A percentile compares a stretch with the other conserved stretches of the same genome.
phyloP scores from a whole-genome alignment of 805 yeast genomes.

The Suhomyces sp. region DNA sequence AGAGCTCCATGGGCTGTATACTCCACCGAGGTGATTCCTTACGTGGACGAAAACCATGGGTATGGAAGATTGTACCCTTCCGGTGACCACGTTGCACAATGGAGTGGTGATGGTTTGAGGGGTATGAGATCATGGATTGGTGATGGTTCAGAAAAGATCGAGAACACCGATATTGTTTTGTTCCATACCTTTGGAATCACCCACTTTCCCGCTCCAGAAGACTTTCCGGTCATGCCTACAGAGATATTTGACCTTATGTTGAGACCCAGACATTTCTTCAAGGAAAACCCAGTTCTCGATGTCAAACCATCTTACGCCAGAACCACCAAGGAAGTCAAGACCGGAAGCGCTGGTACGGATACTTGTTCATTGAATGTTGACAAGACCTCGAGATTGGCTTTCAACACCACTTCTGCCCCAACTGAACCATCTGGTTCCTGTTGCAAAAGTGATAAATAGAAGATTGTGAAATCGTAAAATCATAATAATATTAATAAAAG shows the following conservation, averaged over 20 bases:
- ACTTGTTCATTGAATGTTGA: constrained; percentile 41
- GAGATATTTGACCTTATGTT: constrained; percentile 73
- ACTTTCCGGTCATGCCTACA: constrained; percentile 87
- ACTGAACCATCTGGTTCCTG: too few relatives aligned
- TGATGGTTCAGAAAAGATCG: constrained; percentile 56
- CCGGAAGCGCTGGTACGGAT: constrained; percentile 35
- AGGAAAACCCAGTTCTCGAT: constrained; percentile 75
- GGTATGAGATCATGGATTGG: constrained; percentile 72
- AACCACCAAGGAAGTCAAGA: constrained; percentile 43
- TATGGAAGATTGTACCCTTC: constrained; percentile 74
- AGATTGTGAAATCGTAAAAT: too few relatives aligned
- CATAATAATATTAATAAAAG: too few relatives aligned
- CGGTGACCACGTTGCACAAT: constrained; percentile 74
- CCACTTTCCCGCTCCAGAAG: constrained; percentile 87
- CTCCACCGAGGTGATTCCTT: constrained; percentile 68
- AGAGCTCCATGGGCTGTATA: constrained; percentile 82
- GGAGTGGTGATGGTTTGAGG: constrained; percentile 65
- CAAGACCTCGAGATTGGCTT: constrained; percentile 52
- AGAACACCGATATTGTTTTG: constrained; percentile 68
- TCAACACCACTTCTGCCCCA: constrained; percentile 32
- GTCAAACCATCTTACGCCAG: constrained; percentile 59
- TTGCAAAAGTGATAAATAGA: constrained; percentile 10
- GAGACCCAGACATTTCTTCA: constrained; percentile 78
- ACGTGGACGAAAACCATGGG: constrained; percentile 50
- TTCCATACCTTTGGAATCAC: constrained; percentile 85